Base-by-base conservation (phyloP, 495 filamentous ascomycete genomes). In the Aspergillus carlsbadensis region DNA sequence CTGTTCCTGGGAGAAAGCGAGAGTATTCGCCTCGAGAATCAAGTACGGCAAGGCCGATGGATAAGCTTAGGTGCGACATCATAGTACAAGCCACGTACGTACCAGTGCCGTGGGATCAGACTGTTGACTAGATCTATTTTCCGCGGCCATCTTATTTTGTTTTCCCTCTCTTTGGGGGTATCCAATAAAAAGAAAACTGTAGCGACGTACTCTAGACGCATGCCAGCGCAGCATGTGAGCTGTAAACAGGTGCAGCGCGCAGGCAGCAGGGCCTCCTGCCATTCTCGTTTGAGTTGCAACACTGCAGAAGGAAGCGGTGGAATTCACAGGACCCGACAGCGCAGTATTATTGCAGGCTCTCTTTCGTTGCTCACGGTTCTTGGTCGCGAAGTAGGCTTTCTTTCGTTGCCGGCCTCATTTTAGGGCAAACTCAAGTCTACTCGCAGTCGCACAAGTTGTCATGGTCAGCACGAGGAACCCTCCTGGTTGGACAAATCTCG, bases 41-140 rank as follows among this genome's bases (percentile, higher is more conserved):
- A 22, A 43, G 45, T 17, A 43, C 54, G 44, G 45, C 11, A 37
- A 51, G 46, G 44, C 39, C 54, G 56, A 64, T 62, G 56, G 66
- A 65, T 63, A 75, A 67, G 69, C 66, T 61, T 60, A 66, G 67
- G 69, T 75, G 70, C 69, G 65, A 73, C 72, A 66, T 69, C 58
- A 59, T 29, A 60, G 40, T 55, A 48, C 49, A 48, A 20, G 34
- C 37, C 42, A n/a, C n/a, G n/a, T 41, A 45, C 26, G 42, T 45
- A 54, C 37, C 41, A 42, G 52, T 52, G 35, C 36, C 44, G 54
- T 44, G 52, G 59, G 34, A 34, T 37, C 17, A 56, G 36, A 29
- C 49, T 39, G 52, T 52, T 52, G 52, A 50, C 40, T 34, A 65
- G 26, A 29, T 29, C 26, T 29, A 29, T 29, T 29, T 29, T 29